Conservation (phyloP, 1,284 basidiomycete genomes). For the Ceratobasidium sp. region DNA sequence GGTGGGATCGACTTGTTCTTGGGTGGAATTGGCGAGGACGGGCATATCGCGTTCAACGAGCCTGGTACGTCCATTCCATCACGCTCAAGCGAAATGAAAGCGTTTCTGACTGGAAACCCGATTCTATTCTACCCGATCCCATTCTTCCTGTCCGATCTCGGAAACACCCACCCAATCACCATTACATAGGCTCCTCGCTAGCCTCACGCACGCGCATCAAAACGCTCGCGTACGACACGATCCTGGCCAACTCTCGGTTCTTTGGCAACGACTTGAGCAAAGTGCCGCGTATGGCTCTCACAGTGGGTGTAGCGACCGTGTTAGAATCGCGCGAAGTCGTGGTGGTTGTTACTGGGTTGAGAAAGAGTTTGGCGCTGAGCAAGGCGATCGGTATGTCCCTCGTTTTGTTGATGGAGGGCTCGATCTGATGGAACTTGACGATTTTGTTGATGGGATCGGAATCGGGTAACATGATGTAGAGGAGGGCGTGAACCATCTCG, state of each 20-base stretch:
- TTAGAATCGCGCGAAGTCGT: constrained; percentile 87
- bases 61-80: constrained; percentile 64
- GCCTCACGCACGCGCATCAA: constrained; percentile 90
- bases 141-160: no score
- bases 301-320: constrained; percentile 89
- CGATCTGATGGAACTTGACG: constrained; percentile 1
- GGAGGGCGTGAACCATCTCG: constrained; percentile 88
- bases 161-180: no score
- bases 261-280: constrained; percentile 83
- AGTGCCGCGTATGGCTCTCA: constrained; percentile 91
- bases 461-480: constrained; percentile 68
- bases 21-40: constrained; percentile 92
- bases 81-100: no score
- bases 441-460: neutral
- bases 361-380: constrained; percentile 85
- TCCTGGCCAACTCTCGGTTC: constrained; percentile 92
- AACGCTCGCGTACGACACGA: constrained; percentile 92
- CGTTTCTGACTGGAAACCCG: neutral
- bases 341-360: constrained; percentile 82
- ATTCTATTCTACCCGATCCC: no score
- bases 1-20: constrained; percentile 93
- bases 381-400: constrained; percentile 79
- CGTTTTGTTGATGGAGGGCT: constrained; percentile 14
- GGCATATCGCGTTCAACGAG: constrained; percentile 94
- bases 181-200: constrained; percentile 80